A percentile compares a stretch with the other conserved stretches of the same genome.
Evolutionary conservation across 495 filamentous ascomycete species (phyloP).

Genomic region (Lasiosphaeris hirsuta): DNA sequence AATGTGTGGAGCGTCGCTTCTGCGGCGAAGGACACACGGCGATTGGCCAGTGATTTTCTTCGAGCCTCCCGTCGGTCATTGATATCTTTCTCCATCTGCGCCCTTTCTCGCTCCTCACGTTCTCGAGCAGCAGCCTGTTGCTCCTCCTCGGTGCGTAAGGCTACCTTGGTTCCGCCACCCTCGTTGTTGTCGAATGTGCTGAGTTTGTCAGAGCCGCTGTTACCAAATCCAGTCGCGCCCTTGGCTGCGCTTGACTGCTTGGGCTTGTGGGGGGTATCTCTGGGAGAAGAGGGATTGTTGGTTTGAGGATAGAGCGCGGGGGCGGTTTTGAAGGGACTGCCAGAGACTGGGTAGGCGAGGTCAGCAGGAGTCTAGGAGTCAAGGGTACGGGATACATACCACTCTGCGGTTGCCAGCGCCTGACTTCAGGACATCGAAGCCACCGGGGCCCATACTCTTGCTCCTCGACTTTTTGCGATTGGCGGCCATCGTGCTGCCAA

Average conservation of each 20-base stretch:
- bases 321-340: constrained; percentile 41
- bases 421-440: constrained; percentile 75
- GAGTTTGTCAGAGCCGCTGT: constrained; percentile 40
- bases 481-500: constrained; percentile 42
- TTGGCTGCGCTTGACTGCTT: constrained; percentile 29
- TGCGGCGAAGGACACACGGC: constrained; percentile 94
- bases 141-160: constrained; percentile 68
- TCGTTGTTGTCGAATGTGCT: constrained; percentile 52
- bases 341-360: constrained; percentile 40
- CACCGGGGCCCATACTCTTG: constrained; percentile 91
- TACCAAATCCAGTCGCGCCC: constrained; percentile 3
- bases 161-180: constrained; percentile 43
- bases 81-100: constrained; percentile 63
- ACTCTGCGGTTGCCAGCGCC: constrained; percentile 77
- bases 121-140: constrained; percentile 73
- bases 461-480: constrained; percentile 76
- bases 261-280: constrained; percentile 53
- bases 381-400: constrained; percentile 47
- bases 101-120: constrained; percentile 67
- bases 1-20: constrained; percentile 98
- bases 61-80: constrained; percentile 76
- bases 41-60: constrained; percentile 86
- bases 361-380: not conserved
- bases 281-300: constrained; percentile 67
- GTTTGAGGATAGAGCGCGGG: constrained; percentile 81